Percentiles rank a stretch among this genome's conserved stretches.
Conservation (phyloP, 345 rosid species). For the Lenwebbia sp. region DNA sequence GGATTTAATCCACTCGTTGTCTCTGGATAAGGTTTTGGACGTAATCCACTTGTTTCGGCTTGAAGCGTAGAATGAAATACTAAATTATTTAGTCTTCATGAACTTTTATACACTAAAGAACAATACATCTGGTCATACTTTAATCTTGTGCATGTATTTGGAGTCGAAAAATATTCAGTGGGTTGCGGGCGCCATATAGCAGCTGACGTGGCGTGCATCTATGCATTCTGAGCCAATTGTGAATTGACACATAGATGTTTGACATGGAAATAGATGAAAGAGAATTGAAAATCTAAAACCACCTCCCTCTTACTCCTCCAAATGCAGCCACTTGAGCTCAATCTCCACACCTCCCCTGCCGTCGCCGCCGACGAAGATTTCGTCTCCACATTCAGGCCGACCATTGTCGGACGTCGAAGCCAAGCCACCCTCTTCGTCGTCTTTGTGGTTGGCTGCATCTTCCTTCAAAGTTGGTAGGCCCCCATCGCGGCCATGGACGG, state of each 20-base stretch:
- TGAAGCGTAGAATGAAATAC: neutral
- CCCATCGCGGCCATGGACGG: neutral
- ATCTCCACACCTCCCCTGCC: neutral
- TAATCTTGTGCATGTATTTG: neutral
- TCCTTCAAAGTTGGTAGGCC: neutral
- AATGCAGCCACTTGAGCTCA: neutral
- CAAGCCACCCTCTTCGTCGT: neutral
- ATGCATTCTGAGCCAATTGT: neutral
- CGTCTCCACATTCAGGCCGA: neutral
- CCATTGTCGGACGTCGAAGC: neutral
- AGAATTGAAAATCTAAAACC: neutral
- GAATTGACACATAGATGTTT: neutral
- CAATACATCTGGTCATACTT: neutral
- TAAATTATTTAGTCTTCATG: neutral
- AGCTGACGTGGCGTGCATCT: neutral
- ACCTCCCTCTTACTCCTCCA: neutral
- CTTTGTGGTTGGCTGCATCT: neutral
- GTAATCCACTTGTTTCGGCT: neutral
- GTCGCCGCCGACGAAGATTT: neutral
- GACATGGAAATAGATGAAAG: neutral
- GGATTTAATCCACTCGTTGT: neutral
- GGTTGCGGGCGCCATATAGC: rapidly evolving
- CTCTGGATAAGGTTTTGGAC: neutral
- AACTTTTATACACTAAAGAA: neutral
- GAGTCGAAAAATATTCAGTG: neutral